Conservation (phyloP, 129 eudicot genomes). For the carrot (Daucus carota) region DH1_v3.0 NC_030382.2:58382501-58383000, state of each 20-base stretch:
- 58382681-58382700: no score
- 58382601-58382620: background rate
- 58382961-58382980: background rate
- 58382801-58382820: no score
- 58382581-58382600: background rate
- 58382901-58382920: background rate
- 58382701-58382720: background rate
- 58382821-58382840: background rate
- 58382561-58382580: slow-evolving; percentile 1
- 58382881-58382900: background rate
- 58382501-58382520: background rate
- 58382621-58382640: no score
- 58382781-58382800: no score
- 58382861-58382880: background rate
- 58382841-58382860: background rate
- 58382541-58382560: background rate
- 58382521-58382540: background rate
- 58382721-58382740: background rate
- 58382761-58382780: background rate
- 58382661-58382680: no score
- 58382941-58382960: background rate
- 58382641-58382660: no score
- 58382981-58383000: background rate
- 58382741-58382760: background rate
- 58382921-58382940: background rate